phyloP scores from a whole-genome alignment of 805 yeast genomes.

The Metschnikowia aberdeeniae region DNA sequence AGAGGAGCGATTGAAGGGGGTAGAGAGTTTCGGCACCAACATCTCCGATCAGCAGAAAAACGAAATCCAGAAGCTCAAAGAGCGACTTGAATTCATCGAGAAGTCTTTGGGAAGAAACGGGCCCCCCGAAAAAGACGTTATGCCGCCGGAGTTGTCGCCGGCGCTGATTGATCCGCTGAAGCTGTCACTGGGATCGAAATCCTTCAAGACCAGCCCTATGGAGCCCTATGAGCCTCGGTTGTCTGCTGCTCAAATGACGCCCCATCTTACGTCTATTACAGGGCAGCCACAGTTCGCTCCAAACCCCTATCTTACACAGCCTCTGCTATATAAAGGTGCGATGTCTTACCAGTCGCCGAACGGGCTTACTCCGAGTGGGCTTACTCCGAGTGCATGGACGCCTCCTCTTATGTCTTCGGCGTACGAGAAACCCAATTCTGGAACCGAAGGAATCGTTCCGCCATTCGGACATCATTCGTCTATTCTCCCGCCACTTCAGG shows the following conservation, averaged over 20 bases:
- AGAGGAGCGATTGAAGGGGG: not conserved
- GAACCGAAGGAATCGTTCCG: not conserved
- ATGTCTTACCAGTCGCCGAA: not conserved
- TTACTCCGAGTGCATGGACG: not conserved
- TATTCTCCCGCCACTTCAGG: not conserved
- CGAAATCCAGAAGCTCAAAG: constrained; percentile 17
- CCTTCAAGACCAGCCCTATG: not conserved
- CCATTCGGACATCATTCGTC: not conserved
- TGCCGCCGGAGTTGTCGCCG: not conserved
- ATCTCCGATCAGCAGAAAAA: constrained; percentile 6
- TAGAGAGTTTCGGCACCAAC: not conserved
- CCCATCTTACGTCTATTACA: not conserved
- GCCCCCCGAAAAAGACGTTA: not conserved
- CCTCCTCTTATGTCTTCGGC: not conserved
- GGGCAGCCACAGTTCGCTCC: not conserved
- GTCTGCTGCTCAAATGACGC: not conserved
- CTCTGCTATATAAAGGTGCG: not conserved
- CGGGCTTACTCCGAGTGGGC: not conserved
- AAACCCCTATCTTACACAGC: not conserved
- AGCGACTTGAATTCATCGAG: constrained; percentile 16
- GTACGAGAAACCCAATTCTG: not conserved
- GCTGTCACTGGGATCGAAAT: not conserved
- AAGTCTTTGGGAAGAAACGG: constrained; percentile 6
- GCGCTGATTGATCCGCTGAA: not conserved
- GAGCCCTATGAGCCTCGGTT: constrained; percentile 1